Conservation (phyloP, 768 basidiomycete species). For the Lentinula guzmanii region DNA sequence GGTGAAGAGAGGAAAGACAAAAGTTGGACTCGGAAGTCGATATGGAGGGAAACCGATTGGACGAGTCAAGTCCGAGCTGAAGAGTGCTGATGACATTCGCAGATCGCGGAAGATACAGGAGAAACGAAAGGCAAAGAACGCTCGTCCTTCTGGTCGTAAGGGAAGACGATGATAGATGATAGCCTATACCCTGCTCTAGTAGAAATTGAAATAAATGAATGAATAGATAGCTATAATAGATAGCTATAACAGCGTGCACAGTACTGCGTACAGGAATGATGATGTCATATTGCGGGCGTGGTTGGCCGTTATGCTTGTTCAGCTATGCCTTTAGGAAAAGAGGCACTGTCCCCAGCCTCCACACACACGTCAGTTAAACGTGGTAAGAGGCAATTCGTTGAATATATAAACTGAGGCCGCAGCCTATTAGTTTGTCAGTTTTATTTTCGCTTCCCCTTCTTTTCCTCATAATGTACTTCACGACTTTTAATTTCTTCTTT, state of each 20-base stretch:
- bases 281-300: too few relatives aligned
- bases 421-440: not conserved
- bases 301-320: too few relatives aligned
- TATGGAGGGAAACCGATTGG: constrained; percentile 55
- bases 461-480: constrained; percentile 1
- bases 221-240: too few relatives aligned
- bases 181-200: not conserved
- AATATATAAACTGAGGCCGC: not conserved
- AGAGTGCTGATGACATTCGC: constrained; percentile 81
- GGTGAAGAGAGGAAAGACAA: constrained; percentile 21
- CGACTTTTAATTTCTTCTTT: not conserved
- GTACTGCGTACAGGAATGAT: too few relatives aligned
- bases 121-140: constrained; percentile 71
- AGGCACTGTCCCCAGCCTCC: not conserved
- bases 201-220: too few relatives aligned
- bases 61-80: constrained; percentile 77
- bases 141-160: constrained; percentile 50
- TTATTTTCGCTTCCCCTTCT: not conserved
- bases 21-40: constrained; percentile 39
- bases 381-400: not conserved
- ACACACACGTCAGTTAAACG: not conserved
- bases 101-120: constrained; percentile 64
- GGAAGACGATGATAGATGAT: not conserved
- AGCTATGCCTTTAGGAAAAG: not conserved
- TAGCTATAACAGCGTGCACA: too few relatives aligned